Evolutionary conservation across 2,329 filamentous ascomycete species (phyloP).

Genomic region (Clarireedia monteithiana): DNA sequence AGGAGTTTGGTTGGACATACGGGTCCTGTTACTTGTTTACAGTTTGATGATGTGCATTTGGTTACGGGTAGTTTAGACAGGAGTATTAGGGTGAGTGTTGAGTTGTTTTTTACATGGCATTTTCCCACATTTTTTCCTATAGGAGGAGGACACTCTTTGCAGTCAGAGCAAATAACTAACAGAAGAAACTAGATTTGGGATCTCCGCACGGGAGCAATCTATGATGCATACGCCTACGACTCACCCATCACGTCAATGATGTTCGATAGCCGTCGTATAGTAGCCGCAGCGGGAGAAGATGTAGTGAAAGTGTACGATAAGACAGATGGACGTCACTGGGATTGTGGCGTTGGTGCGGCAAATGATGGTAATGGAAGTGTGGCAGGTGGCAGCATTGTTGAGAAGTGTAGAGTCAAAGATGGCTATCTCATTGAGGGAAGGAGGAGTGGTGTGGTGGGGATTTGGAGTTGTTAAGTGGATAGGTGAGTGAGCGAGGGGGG

Average conservation of each 20-base stretch:
- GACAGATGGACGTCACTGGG: slow-evolving; percentile 91
- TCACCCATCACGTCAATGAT: slow-evolving; percentile 90
- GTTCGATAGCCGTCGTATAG: slow-evolving; percentile 88
- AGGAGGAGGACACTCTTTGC: too few relatives aligned
- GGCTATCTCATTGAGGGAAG: slow-evolving; percentile 90
- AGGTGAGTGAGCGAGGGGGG: too few relatives aligned
- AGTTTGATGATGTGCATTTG: slow-evolving; percentile 92
- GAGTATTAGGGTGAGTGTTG: slow-evolving; percentile 75
- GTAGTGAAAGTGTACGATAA: slow-evolving; percentile 99
- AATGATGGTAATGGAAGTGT: slow-evolving; percentile 29
- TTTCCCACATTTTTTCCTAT: too few relatives aligned
- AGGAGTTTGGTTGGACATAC: slow-evolving; percentile 93
- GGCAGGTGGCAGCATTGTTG: slow-evolving; percentile 63
- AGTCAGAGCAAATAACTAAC: too few relatives aligned
- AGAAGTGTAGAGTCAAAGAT: slow-evolving; percentile 84
- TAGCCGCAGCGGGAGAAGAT: slow-evolving; percentile 81
- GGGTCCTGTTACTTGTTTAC: slow-evolving; percentile 84
- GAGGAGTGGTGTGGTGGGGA: slow-evolving; percentile 77
- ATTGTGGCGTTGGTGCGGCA: slow-evolving; percentile 77
- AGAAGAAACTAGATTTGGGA: slow-evolving; percentile 78
- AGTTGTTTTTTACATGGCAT: neutral
- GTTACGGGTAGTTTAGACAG: slow-evolving; percentile 90
- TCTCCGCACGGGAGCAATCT: slow-evolving; percentile 88
- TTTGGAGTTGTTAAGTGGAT: slow-evolving; percentile 66
- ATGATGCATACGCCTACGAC: slow-evolving; percentile 94